phyloP scores from a whole-genome alignment of 106 monocot genomes.

The Narthecium ossifragum region DNA sequence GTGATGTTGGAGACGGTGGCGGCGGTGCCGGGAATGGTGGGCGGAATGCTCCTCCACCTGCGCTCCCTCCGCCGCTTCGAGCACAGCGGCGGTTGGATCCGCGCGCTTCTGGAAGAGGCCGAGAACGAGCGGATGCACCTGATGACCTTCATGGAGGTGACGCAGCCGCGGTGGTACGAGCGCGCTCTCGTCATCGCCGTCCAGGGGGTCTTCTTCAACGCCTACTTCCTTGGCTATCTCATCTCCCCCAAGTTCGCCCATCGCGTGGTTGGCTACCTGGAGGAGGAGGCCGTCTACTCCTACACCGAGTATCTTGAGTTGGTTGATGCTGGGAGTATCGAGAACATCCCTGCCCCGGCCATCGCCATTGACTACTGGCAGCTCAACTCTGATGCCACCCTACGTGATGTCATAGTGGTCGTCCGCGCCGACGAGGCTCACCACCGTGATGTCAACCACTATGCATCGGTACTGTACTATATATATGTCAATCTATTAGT shows the following conservation, averaged over 20 bases:
- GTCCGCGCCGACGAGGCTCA: conserved; percentile 85
- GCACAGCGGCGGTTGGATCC: conserved; percentile 86
- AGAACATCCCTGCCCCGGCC: conserved; percentile 63
- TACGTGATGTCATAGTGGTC: conserved; percentile 61
- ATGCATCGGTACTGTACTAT: conserved; percentile 30
- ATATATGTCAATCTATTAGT: background rate
- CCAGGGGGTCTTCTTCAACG: conserved; percentile 90
- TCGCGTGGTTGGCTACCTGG: conserved; percentile 71
- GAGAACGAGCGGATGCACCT: conserved; percentile 93
- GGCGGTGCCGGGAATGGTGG: conserved; percentile 91
- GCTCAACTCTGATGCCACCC: conserved; percentile 37
- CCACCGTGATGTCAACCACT: conserved; percentile 93
- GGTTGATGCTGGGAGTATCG: conserved; percentile 53
- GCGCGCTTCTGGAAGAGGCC: conserved; percentile 72
- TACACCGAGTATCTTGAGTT: conserved; percentile 77
- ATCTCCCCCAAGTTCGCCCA: conserved; percentile 76
- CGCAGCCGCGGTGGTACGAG: conserved; percentile 78
- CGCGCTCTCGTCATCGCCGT: conserved; percentile 67
- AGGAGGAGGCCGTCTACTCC: conserved; percentile 88
- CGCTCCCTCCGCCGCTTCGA: conserved; percentile 76
- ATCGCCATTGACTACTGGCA: conserved; percentile 89
- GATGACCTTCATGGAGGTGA: conserved; percentile 91
- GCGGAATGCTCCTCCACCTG: conserved; percentile 65
- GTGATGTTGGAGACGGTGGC: conserved; percentile 97
- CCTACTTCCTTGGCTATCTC: conserved; percentile 75